phyloP scores from a whole-genome alignment of 352 stramenopile genomes.

The Pythium vanterpoolii region DNA sequence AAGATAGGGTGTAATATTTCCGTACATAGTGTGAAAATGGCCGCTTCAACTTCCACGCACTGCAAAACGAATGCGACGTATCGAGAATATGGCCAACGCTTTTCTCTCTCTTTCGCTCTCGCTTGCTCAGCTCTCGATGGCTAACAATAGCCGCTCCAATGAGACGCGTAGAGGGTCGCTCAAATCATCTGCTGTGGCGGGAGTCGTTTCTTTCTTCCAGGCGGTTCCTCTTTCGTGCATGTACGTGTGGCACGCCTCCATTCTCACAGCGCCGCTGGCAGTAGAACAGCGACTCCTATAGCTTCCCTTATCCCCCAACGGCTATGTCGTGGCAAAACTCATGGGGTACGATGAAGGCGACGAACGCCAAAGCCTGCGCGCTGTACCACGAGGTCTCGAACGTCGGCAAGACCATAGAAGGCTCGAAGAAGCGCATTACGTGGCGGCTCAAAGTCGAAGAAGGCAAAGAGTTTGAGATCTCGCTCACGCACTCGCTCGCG shows the following conservation, averaged over 20 bases:
- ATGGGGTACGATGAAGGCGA: slow-evolving; percentile 68
- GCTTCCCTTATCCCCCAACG: background rate
- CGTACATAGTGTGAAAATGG: background rate
- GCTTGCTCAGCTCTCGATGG: background rate
- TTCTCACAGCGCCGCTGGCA: slow-evolving; percentile 1
- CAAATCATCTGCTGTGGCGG: too few species aligned
- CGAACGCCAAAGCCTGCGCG: slow-evolving; percentile 63
- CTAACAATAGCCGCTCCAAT: slow-evolving; percentile 1
- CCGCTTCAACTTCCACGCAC: background rate
- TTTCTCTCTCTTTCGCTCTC: background rate
- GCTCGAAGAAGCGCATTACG: slow-evolving; percentile 81
- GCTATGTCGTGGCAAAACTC: slow-evolving; percentile 66
- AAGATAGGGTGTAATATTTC: background rate
- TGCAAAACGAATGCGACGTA: background rate
- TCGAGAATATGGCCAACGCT: background rate
- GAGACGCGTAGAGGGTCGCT: background rate
- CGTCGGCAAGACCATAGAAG: slow-evolving; percentile 82
- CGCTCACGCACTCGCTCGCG: slow-evolving; percentile 76
- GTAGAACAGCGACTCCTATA: background rate
- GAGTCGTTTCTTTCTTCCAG: slow-evolving; percentile 6
- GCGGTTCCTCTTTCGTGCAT: background rate
- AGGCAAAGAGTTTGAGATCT: slow-evolving; percentile 80
- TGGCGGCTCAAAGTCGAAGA: slow-evolving; percentile 82
- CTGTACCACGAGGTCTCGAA: slow-evolving; percentile 82
- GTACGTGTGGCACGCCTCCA: background rate